Conservation (phyloP, 768 basidiomycete genomes). For the Pleurotus pulmonarius region DNA sequence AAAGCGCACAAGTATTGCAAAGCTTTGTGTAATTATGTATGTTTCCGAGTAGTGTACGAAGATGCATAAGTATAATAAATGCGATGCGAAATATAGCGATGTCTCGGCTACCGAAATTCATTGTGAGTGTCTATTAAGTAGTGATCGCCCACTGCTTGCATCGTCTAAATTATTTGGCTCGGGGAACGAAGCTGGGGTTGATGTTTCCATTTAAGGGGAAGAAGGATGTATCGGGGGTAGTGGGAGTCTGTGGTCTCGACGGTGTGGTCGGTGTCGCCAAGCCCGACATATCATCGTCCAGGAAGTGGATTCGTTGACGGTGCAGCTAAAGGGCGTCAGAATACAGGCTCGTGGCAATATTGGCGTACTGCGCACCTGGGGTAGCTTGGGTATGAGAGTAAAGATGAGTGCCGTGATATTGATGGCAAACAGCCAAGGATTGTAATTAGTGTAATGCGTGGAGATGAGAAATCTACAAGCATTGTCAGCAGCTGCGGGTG, state of each 20-base stretch:
- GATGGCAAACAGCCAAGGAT: conserved; percentile 89
- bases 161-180: background rate
- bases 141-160: too few relatives aligned
- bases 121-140: too few relatives aligned
- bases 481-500: conserved; percentile 9
- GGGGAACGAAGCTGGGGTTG: background rate
- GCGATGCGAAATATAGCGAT: background rate
- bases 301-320: conserved; percentile 77
- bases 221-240: conserved; percentile 3
- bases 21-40: too few relatives aligned
- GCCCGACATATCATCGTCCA: conserved; percentile 63
- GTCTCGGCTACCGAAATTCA: background rate
- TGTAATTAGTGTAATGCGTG: conserved; percentile 97
- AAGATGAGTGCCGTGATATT: conserved; percentile 79
- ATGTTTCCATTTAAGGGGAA: conserved; percentile 9
- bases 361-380: conserved; percentile 53
- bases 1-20: too few relatives aligned
- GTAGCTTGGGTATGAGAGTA: conserved; percentile 93
- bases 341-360: background rate
- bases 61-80: too few relatives aligned
- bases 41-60: too few relatives aligned
- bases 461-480: conserved; percentile 83
- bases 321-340: conserved; percentile 51
- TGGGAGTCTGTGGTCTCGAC: conserved; percentile 46
- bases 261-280: conserved; percentile 63